Evolutionary conservation across 441 rosid genomes (phyloP).

Genomic region (Corymbia calophylla): DNA sequence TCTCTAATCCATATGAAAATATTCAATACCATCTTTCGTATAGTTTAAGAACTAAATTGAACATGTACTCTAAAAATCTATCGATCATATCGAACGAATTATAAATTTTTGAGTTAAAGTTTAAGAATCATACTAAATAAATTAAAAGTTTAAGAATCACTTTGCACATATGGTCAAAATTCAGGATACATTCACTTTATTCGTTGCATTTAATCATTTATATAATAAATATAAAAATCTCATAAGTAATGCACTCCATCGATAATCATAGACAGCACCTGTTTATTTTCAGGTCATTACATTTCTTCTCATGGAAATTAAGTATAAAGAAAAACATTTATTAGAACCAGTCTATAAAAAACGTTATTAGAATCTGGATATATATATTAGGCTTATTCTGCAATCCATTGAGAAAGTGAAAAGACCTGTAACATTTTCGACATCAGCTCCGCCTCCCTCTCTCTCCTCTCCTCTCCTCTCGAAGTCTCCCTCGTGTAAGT

Average conservation of each 20-base stretch:
- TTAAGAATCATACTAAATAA: accelerated
- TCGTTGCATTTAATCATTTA: not conserved
- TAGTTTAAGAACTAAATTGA: not conserved
- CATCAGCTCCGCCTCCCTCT: not conserved
- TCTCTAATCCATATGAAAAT: too few relatives aligned
- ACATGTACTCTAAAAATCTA: accelerated
- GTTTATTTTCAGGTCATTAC: not conserved
- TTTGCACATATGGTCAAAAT: not conserved
- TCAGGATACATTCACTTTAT: not conserved
- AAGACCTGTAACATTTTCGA: not conserved
- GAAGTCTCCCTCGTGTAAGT: not conserved
- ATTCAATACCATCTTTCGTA: not conserved
- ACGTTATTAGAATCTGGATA: not conserved
- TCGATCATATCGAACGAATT: accelerated
- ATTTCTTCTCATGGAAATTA: not conserved
- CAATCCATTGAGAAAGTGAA: not conserved
- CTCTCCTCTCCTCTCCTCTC: not conserved
- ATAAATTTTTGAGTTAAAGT: too few relatives aligned
- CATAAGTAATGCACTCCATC: not conserved
- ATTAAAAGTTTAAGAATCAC: not conserved
- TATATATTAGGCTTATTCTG: not conserved
- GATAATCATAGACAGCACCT: not conserved
- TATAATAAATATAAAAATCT: not conserved
- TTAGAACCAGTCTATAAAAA: too few relatives aligned
- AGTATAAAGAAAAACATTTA: not conserved